These are phyloP conservation scores for barley (Hordeum vulgare) DNA, from an alignment of 176 grass and related monocot species.

Conservation along the genomic window MorexV3_pseudomolecules_assembly NC_058520.1:549774950-549775449, in stretches of 20 bases:
- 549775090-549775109: neutral
- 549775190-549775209: neutral
- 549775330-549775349: neutral
- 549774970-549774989: neutral
- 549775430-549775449: no score
- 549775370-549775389: no score
- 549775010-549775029: neutral
- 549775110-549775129: neutral
- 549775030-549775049: neutral
- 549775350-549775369: neutral
- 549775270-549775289: no score
- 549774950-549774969: neutral
- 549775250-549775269: neutral
- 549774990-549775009: neutral
- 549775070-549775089: neutral
- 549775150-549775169: neutral
- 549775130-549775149: neutral
- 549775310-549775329: neutral
- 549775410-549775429: no score
- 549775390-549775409: no score
- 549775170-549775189: neutral
- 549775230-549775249: neutral
- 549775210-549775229: neutral
- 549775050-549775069: neutral
- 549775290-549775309: neutral